Conservation (phyloP, 768 basidiomycete genomes). For the Russula abietina region DNA sequence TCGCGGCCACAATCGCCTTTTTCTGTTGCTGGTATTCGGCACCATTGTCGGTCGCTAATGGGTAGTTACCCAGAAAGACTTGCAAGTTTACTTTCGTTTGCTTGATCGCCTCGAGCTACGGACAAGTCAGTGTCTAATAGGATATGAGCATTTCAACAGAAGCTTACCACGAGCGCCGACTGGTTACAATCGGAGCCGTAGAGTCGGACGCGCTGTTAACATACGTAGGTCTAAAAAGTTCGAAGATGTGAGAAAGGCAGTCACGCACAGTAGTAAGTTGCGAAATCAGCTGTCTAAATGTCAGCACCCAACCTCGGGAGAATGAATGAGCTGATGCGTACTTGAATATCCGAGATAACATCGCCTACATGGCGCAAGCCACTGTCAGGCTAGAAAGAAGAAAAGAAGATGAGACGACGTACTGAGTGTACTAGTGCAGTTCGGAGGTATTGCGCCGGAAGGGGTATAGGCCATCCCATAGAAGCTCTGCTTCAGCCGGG, state of each 20-base stretch:
- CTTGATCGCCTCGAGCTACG: constrained; percentile 77
- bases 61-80: constrained; percentile 73
- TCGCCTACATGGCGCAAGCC: constrained; percentile 32
- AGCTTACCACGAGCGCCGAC: constrained; percentile 61
- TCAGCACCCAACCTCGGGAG: neutral
- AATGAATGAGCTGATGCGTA: constrained; percentile 28
- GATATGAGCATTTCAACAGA: neutral
- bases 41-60: constrained; percentile 52
- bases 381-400: constrained; percentile 1
- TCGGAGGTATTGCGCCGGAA: constrained; percentile 58
- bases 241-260: neutral
- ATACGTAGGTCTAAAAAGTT: neutral
- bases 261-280: constrained; percentile 61
- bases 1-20: constrained; percentile 54
- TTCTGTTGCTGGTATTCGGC: constrained; percentile 72
- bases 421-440: constrained; percentile 52
- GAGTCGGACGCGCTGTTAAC: constrained; percentile 55
- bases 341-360: constrained; percentile 70
- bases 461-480: constrained; percentile 90
- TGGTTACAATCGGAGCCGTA: constrained; percentile 89
- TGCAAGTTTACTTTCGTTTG: constrained; percentile 83
- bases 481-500: constrained; percentile 64
- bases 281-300: constrained; percentile 54
- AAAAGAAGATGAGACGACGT: constrained; percentile 20
- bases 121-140: neutral